Percentiles rank a stretch among this genome's conserved stretches.
These are phyloP conservation scores for Solanum sejunctum DNA, from an alignment of 257 asterid genomes.

Conservation along the genomic window DNA sequence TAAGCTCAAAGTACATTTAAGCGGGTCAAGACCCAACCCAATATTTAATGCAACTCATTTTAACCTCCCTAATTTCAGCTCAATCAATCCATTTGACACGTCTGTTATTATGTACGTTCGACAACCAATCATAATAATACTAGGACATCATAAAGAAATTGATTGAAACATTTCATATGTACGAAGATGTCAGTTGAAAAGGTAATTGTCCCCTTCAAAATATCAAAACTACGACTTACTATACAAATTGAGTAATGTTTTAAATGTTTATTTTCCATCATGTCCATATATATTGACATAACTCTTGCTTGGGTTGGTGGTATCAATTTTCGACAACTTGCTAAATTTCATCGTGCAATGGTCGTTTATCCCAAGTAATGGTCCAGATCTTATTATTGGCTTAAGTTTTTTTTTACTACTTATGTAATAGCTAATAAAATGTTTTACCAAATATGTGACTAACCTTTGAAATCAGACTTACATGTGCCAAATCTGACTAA, in stretches of 20 bases:
- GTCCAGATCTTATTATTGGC: not conserved
- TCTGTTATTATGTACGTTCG: too few relatives aligned
- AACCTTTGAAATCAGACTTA: not conserved
- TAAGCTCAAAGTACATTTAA: too few relatives aligned
- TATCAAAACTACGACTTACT: not conserved
- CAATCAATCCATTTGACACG: too few relatives aligned
- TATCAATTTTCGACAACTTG: not conserved
- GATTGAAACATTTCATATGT: not conserved
- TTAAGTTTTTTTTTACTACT: not conserved
- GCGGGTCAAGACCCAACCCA: too few relatives aligned
- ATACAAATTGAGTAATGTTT: not conserved
- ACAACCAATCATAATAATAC: too few relatives aligned
- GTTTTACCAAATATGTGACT: not conserved
- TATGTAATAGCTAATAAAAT: too few relatives aligned
- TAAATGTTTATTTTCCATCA: not conserved
- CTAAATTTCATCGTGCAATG: not conserved
- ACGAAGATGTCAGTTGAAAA: not conserved
- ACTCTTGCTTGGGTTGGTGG: not conserved
- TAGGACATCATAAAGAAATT: not conserved
- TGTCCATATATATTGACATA: not conserved
- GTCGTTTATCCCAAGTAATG: not conserved
- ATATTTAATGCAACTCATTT: too few relatives aligned
- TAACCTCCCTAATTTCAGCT: too few relatives aligned
- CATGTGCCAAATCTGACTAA: not conserved
- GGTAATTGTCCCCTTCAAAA: not conserved